Conservation (phyloP, 139 green algal species). For the Picochlorum costavermella region DNA sequence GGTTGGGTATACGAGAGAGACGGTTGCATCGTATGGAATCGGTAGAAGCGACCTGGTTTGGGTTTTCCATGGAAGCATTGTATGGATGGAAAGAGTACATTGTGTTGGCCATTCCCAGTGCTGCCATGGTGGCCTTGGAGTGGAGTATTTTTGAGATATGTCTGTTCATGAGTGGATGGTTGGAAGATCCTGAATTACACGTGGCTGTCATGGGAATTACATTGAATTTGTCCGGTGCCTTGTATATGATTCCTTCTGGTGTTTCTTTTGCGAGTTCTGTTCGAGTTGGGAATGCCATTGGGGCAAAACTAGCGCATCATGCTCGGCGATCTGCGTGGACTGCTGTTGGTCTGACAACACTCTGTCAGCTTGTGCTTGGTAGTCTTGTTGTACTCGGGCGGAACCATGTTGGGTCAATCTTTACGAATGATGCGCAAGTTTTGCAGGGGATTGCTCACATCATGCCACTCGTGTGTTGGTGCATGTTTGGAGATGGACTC, state of each 20-base stretch:
- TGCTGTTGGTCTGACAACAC: not conserved
- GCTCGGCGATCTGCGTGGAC: slow-evolving; percentile 19
- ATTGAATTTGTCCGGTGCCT: slow-evolving; percentile 55
- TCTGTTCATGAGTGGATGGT: slow-evolving; percentile 43
- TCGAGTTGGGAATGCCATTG: slow-evolving; percentile 31
- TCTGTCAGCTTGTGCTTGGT: slow-evolving; percentile 6
- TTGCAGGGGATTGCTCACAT: slow-evolving; percentile 7
- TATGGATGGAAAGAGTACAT: slow-evolving; percentile 53
- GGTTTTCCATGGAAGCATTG: slow-evolving; percentile 47
- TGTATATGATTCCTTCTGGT: slow-evolving; percentile 46
- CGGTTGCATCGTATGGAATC: slow-evolving; percentile 6
- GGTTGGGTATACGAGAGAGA: slow-evolving; percentile 3
- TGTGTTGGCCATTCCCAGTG: slow-evolving; percentile 48
- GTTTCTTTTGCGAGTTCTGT: slow-evolving; percentile 12
- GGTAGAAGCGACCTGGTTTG: slow-evolving; percentile 45
- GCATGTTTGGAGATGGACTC: slow-evolving; percentile 46
- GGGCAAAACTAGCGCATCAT: slow-evolving; percentile 10
- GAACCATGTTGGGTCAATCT: slow-evolving; percentile 13
- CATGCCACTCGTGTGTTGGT: slow-evolving; percentile 23
- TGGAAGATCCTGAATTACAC: slow-evolving; percentile 31
- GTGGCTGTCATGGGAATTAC: slow-evolving; percentile 69
- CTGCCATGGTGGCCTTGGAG: slow-evolving; percentile 62
- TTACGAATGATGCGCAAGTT: slow-evolving; percentile 19
- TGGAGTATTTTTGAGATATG: slow-evolving; percentile 66
- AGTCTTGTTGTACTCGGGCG: not conserved